Conservation (phyloP, 2,329 filamentous ascomycete genomes). For the Aspergillus fumigatiaffinis region DNA sequence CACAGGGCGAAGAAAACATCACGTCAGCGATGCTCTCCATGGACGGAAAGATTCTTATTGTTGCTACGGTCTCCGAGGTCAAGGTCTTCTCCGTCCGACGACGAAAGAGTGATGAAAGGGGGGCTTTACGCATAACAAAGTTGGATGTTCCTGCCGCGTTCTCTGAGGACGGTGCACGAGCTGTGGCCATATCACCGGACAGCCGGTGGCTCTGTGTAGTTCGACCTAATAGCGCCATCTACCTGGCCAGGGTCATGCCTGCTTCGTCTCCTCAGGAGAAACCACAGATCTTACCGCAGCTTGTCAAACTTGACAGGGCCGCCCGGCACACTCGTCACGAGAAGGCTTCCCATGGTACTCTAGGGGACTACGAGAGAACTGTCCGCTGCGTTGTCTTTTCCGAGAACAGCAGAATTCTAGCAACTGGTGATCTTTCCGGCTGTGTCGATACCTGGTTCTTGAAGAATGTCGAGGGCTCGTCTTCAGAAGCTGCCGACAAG, state of each 20-base stretch:
- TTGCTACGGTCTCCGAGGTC: conserved; percentile 68
- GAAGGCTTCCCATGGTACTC: conserved; percentile 59
- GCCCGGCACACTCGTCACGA: conserved; percentile 29
- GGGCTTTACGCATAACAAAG: conserved; percentile 67
- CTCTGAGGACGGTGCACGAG: conserved; percentile 61
- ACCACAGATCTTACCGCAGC: conserved; percentile 43
- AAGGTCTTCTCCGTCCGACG: conserved; percentile 71
- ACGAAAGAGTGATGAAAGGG: conserved; percentile 48
- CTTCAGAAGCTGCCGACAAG: conserved; percentile 33
- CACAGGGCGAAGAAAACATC: conserved; percentile 73
- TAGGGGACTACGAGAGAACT: conserved; percentile 71
- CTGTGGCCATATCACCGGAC: conserved; percentile 53
- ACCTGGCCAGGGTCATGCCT: conserved; percentile 48
- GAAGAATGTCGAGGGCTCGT: conserved; percentile 47
- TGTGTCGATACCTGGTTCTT: conserved; percentile 84
- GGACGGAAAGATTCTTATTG: conserved; percentile 69
- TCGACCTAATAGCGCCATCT: conserved; percentile 58
- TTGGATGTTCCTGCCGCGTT: conserved; percentile 60
- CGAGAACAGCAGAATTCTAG: conserved; percentile 72
- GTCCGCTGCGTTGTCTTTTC: conserved; percentile 76
- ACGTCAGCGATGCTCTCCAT: conserved; percentile 68
- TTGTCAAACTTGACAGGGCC: conserved; percentile 38
- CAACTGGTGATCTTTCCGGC: conserved; percentile 75
- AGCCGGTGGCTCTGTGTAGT: conserved; percentile 47
- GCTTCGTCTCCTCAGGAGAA: conserved; percentile 40